Evolutionary conservation across 2,329 filamentous ascomycete genomes (phyloP).

Genomic region (Aureobasidium sp.): DNA sequence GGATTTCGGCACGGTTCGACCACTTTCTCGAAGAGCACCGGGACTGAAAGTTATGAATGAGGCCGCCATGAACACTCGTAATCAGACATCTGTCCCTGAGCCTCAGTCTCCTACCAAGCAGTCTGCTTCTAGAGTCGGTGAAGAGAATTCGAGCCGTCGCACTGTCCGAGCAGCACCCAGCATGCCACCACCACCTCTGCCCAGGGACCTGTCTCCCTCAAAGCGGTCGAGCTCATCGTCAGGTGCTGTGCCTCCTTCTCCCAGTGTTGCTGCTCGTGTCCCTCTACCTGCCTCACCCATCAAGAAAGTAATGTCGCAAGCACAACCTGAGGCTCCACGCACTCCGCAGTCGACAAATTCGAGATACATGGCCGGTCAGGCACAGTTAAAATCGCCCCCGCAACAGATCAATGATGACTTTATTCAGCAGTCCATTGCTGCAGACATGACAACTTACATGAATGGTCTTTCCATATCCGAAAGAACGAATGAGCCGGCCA

Average conservation of each 20-base stretch:
- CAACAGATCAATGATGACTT: conserved; percentile 36
- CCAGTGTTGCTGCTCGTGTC: conserved; percentile 34
- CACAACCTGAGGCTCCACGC: conserved; percentile 25
- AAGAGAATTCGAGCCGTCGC: conserved; percentile 14
- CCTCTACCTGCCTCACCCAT: conserved; percentile 40
- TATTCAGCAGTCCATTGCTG: conserved; percentile 41
- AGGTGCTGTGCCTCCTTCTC: conserved; percentile 27
- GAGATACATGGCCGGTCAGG: conserved; percentile 18
- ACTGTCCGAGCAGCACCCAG: conserved; percentile 9
- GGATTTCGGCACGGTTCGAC: conserved; percentile 94
- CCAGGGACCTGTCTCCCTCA: conserved; percentile 35
- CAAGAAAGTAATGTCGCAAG: conserved; percentile 32
- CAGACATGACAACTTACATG: conserved; percentile 34
- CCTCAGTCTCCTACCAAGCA: conserved; percentile 19
- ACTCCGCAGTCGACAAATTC: conserved; percentile 25
- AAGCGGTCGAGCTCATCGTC: conserved; percentile 29
- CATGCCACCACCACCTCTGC: conserved; percentile 29
- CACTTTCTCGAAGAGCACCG: conserved; percentile 59
- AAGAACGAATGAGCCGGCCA: conserved; percentile 2
- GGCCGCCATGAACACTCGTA: conserved; percentile 67
- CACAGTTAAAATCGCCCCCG: conserved; percentile 26
- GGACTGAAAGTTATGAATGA: conserved; percentile 70
- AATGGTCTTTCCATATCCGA: conserved; percentile 26
- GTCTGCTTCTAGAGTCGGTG: conserved; percentile 12
- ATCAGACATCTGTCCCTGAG: conserved; percentile 26